These are phyloP conservation scores for Fusarium albidum DNA, from an alignment of 2,329 filamentous ascomycete species.

Conservation along the genomic window DNA sequence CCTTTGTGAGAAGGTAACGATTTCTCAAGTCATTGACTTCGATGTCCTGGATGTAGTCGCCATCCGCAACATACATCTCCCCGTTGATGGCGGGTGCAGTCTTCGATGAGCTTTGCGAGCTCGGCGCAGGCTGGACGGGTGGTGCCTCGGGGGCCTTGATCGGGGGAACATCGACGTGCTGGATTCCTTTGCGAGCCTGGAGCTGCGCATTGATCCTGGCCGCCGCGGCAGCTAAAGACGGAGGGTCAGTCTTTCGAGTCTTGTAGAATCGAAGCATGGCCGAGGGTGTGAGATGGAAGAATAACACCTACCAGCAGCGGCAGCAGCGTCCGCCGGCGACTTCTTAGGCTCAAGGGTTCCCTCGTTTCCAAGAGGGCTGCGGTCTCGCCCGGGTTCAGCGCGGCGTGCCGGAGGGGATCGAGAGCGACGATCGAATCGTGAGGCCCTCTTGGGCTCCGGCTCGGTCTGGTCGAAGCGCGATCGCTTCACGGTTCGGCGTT, in stretches of 20 bases:
- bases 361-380: constrained; percentile 74
- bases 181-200: constrained; percentile 86
- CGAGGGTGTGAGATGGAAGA: constrained; percentile 7
- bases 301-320: constrained; percentile 74
- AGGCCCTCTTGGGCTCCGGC: constrained; percentile 77
- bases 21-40: constrained; percentile 98
- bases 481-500: constrained; percentile 77
- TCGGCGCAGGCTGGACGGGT: constrained; percentile 49
- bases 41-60: constrained; percentile 98
- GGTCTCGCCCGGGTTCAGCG: constrained; percentile 74
- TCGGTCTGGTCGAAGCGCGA: constrained; percentile 96
- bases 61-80: constrained; percentile 93
- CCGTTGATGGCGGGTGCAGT: constrained; percentile 72
- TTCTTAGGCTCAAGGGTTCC: constrained; percentile 56
- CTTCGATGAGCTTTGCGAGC: constrained; percentile 42
- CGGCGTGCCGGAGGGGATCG: constrained; percentile 78
- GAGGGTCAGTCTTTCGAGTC: constrained; percentile 5
- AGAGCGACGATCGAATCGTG: constrained; percentile 91
- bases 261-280: constrained; percentile 10
- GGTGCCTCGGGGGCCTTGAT: constrained; percentile 67
- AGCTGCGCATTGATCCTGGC: constrained; percentile 86
- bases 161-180: constrained; percentile 88
- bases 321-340: constrained; percentile 71
- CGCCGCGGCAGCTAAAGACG: constrained; percentile 77
- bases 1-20: constrained; percentile 96